These are phyloP conservation scores for Ophiocordyceps camponoti-saundersi DNA, from an alignment of 2,329 filamentous ascomycete genomes.

Conservation along the genomic window DNA sequence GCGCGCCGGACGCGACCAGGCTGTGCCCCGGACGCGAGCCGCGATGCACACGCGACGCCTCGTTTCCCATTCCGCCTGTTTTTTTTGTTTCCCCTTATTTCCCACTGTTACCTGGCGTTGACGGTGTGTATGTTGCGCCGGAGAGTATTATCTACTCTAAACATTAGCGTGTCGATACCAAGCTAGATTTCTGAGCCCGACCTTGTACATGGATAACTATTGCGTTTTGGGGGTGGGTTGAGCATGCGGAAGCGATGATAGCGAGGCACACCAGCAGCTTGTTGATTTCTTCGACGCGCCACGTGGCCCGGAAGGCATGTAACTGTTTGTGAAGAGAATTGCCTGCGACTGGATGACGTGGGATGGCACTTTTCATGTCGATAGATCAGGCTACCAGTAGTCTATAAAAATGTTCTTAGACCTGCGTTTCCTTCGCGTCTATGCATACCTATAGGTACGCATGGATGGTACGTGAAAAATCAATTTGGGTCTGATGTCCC, in stretches of 20 bases:
- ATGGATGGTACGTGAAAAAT: background rate
- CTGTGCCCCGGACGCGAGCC: background rate
- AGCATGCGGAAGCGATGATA: background rate
- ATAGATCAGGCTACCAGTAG: background rate
- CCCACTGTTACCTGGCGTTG: background rate
- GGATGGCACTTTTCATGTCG: background rate
- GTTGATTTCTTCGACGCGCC: background rate
- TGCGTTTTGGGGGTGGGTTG: background rate
- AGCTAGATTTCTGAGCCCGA: background rate
- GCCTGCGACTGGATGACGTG: background rate
- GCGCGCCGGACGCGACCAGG: no score
- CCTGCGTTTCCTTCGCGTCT: background rate
- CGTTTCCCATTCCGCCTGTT: background rate
- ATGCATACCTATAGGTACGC: background rate
- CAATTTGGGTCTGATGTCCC: background rate
- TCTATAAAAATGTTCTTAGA: background rate
- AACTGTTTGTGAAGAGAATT: background rate
- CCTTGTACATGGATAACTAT: background rate
- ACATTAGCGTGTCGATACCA: background rate
- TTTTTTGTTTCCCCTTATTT: background rate
- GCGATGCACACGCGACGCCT: background rate
- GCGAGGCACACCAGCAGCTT: background rate
- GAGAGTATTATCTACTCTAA: background rate
- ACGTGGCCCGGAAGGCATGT: background rate
- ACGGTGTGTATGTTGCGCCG: background rate